Evolutionary conservation across 345 rosid genomes (phyloP).

Genomic region (Gossypium stocksii): DNA sequence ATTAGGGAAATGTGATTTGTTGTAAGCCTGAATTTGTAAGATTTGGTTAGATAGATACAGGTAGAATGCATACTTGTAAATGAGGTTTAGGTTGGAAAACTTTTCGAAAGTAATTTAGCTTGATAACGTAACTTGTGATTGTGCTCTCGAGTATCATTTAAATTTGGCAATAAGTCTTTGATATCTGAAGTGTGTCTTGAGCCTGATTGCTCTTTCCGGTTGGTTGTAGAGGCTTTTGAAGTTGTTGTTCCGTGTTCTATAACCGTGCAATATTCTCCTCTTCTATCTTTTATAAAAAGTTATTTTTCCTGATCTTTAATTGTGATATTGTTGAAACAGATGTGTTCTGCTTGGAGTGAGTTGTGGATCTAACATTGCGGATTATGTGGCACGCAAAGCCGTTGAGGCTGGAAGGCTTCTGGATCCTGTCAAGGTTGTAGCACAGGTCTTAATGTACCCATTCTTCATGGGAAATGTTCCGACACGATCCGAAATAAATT

Average conservation of each 20-base stretch:
- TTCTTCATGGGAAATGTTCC: constrained; percentile 81
- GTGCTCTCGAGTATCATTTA: neutral
- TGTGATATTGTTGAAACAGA: constrained; percentile 36
- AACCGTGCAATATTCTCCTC: neutral
- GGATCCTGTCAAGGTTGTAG: constrained; percentile 87
- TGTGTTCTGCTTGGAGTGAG: constrained; percentile 89
- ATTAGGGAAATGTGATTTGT: neutral
- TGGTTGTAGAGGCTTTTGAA: neutral
- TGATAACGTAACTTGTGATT: neutral
- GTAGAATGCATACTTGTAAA: neutral
- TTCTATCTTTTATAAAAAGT: neutral
- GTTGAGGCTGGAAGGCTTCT: constrained; percentile 65
- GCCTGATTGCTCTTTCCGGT: neutral
- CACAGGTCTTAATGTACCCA: constrained; percentile 92
- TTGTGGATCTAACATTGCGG: constrained; percentile 89
- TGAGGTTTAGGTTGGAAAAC: neutral
- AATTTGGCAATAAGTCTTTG: neutral
- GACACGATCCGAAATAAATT: constrained; percentile 79
- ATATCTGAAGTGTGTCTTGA: neutral
- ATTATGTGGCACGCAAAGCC: constrained; percentile 73
- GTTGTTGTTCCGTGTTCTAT: neutral
- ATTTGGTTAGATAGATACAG: neutral
- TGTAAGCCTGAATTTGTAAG: neutral
- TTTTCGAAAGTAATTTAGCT: neutral
- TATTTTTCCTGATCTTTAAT: constrained; percentile 1